A percentile compares a stretch with the other conserved stretches of the same genome.
Evolutionary conservation across 495 filamentous ascomycete species (phyloP).

Genomic region (Penicillium malachiteum): DNA sequence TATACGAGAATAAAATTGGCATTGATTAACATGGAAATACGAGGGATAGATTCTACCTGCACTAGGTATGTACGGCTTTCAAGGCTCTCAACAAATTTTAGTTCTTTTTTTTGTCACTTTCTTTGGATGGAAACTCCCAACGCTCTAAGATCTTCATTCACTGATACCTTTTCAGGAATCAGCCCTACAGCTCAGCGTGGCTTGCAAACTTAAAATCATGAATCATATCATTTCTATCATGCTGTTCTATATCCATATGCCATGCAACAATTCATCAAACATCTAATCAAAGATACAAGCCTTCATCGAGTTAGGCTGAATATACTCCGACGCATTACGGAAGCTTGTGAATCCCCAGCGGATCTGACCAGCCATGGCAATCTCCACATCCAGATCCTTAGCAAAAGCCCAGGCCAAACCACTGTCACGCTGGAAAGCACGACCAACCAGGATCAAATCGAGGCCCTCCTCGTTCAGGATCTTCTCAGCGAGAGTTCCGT

Average conservation of each 20-base stretch:
- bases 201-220: neutral
- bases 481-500: conserved; percentile 55
- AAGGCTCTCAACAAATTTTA: too few relatives aligned
- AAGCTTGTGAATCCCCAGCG: conserved; percentile 53
- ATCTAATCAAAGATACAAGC: conserved; percentile 33
- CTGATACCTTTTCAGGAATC: too few relatives aligned
- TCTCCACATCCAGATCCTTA: conserved; percentile 62
- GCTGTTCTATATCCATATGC: neutral
- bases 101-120: too few relatives aligned
- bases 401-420: conserved; percentile 67
- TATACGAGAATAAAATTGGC: too few relatives aligned
- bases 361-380: conserved; percentile 66
- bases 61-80: too few relatives aligned
- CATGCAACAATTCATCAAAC: neutral
- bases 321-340: conserved; percentile 37
- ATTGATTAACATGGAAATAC: too few relatives aligned
- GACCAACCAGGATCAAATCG: conserved; percentile 62
- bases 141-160: too few relatives aligned
- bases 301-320: conserved; percentile 40
- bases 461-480: conserved; percentile 56
- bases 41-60: too few relatives aligned
- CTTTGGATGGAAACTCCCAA: too few relatives aligned
- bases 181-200: too few relatives aligned
- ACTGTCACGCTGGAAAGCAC: conserved; percentile 71
- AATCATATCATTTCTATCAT: neutral